A percentile compares a stretch with the other conserved stretches of the same genome.
Evolutionary conservation across 768 basidiomycete genomes (phyloP).

Genomic region (Lactarius hengduanensis): DNA sequence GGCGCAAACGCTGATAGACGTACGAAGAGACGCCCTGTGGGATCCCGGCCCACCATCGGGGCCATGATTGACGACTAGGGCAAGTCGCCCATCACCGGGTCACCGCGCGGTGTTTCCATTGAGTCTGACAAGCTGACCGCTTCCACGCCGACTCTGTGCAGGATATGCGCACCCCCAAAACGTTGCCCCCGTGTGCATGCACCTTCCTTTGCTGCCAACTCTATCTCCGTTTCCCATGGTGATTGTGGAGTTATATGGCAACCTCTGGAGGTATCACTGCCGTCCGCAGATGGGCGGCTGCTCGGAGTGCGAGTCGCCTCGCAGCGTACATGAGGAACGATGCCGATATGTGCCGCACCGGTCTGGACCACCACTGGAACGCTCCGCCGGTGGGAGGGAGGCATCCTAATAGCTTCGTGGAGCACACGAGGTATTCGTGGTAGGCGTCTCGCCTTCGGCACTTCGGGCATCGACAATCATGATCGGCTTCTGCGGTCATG

Average conservation of each 20-base stretch:
- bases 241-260: background rate
- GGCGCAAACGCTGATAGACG: background rate
- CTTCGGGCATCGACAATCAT: background rate
- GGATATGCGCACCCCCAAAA: slow-evolving; percentile 11
- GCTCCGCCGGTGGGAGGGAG: background rate
- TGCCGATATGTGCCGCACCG: background rate
- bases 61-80: background rate
- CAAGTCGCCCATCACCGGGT: background rate
- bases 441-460: background rate
- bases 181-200: background rate
- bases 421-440: background rate
- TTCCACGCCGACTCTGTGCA: slow-evolving; percentile 8
- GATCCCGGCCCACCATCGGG: background rate
- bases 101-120: background rate
- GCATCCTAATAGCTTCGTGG: background rate
- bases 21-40: background rate
- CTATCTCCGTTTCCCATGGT: background rate
- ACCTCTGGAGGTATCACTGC: background rate
- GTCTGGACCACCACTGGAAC: background rate
- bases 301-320: too few relatives aligned
- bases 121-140: background rate
- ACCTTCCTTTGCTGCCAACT: background rate
- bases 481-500: background rate
- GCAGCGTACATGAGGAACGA: too few relatives aligned
- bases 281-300: too few relatives aligned